A percentile compares a stretch with the other conserved stretches of the same genome.
These are phyloP conservation scores for Monosporascus sp. DNA, from an alignment of 2,329 filamentous ascomycete species.

Conservation along the genomic window DNA sequence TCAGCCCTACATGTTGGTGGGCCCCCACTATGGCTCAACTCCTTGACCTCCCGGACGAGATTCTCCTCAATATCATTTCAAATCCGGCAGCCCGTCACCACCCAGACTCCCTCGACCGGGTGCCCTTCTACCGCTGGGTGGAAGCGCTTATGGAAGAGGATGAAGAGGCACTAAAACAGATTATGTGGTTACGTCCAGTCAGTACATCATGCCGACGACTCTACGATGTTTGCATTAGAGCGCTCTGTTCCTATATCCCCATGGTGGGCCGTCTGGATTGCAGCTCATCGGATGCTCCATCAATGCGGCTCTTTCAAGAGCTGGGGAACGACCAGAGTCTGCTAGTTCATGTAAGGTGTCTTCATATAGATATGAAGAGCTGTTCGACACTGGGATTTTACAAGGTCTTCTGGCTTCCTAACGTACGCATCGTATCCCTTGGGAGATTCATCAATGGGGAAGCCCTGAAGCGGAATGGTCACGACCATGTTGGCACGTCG, in stretches of 20 bases:
- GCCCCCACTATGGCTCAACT: not conserved
- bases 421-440: constrained; percentile 1
- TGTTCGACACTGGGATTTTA: not conserved
- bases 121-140: no score
- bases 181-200: no score
- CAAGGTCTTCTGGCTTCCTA: not conserved
- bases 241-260: no score
- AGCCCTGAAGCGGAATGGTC: not conserved
- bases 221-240: no score
- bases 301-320: no score
- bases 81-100: not conserved
- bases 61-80: not conserved
- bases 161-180: no score
- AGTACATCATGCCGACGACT: no score
- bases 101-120: no score
- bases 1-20: not conserved
- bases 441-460: not conserved
- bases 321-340: not conserved
- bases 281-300: no score
- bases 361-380: not conserved
- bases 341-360: not conserved
- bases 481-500: not conserved
- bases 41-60: not conserved
- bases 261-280: no score
- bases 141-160: no score